Conservation (phyloP, 2,329 filamentous ascomycete species). For the Drechslerella stenobrocha region DNA sequence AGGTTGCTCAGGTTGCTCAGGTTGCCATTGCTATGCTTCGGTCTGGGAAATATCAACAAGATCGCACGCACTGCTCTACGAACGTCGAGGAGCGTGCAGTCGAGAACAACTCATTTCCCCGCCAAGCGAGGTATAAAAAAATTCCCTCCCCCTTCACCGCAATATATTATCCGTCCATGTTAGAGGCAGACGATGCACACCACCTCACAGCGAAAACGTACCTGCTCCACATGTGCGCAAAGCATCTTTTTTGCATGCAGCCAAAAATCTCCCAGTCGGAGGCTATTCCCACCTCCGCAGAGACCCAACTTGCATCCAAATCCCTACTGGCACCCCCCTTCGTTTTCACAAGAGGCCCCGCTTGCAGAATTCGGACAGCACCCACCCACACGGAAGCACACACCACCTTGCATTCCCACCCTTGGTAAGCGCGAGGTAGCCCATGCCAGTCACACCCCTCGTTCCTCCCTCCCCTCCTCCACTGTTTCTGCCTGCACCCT, state of each 20-base stretch:
- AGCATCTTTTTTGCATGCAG: constrained; percentile 14
- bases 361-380: background rate
- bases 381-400: background rate
- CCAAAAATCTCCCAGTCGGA: constrained; percentile 36
- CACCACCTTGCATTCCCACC: constrained; percentile 8
- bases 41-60: too few relatives aligned
- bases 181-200: constrained; percentile 39
- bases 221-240: constrained; percentile 35
- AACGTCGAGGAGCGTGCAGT: constrained; percentile 11
- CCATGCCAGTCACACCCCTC: background rate
- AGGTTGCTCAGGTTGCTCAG: too few relatives aligned
- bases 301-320: background rate
- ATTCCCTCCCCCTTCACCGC: constrained; percentile 21
- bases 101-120: constrained; percentile 33
- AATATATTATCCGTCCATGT: too few relatives aligned
- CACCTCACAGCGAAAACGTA: constrained; percentile 27
- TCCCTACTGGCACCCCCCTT: background rate
- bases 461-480: constrained; percentile 7
- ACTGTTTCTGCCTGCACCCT: constrained; percentile 18
- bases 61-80: background rate
- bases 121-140: constrained; percentile 37
- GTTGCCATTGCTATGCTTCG: too few relatives aligned
- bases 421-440: constrained; percentile 2
- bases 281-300: constrained; percentile 30
- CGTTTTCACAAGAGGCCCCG: background rate